Percentiles rank a stretch among this genome's conserved stretches.
Evolutionary conservation across 2,329 filamentous ascomycete species (phyloP).

Genomic region (Neofusicoccum parvum): DNA sequence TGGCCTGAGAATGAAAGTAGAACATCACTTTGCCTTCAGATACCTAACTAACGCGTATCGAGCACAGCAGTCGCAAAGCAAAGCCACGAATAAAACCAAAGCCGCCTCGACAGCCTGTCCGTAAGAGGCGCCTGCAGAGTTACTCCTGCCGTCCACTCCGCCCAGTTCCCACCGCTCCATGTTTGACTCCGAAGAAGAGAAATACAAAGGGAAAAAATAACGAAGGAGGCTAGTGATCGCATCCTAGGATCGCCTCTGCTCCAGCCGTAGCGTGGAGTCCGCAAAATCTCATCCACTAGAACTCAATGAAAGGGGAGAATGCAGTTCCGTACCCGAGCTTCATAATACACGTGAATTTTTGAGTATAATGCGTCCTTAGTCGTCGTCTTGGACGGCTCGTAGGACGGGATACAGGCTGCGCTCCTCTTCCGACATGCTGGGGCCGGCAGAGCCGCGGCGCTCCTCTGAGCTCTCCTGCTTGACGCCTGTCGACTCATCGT

Average conservation of each 20-base stretch:
- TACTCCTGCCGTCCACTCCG: slow-evolving; percentile 9
- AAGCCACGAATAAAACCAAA: slow-evolving; percentile 11
- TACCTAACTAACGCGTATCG: slow-evolving; percentile 11
- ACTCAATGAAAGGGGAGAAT: slow-evolving; percentile 10
- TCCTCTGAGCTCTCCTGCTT: slow-evolving; percentile 26
- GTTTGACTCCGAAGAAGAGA: slow-evolving; percentile 6
- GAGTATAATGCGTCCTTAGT: slow-evolving; percentile 27
- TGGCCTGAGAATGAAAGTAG: not conserved
- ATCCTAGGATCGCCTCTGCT: slow-evolving; percentile 10
- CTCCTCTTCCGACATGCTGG: slow-evolving; percentile 38
- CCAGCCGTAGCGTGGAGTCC: slow-evolving; percentile 20
- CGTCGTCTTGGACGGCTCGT: slow-evolving; percentile 43
- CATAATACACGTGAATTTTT: slow-evolving; percentile 13
- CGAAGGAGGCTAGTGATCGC: not conserved
- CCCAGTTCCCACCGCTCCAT: slow-evolving; percentile 7
- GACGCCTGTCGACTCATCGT: slow-evolving; percentile 33
- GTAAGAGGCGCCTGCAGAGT: slow-evolving; percentile 13
- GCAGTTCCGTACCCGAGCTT: slow-evolving; percentile 11
- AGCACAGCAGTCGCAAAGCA: slow-evolving; percentile 5
- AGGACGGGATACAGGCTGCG: slow-evolving; percentile 45
- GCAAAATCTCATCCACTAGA: slow-evolving; percentile 14
- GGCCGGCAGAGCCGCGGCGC: slow-evolving; percentile 29
- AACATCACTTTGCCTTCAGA: slow-evolving; percentile 12
- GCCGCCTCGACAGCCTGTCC: slow-evolving; percentile 20
- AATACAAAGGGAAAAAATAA: slow-evolving; percentile 12